Base-by-base conservation (phyloP, 1,284 basidiomycete species). In the Xerocomus amazonicus region DNA sequence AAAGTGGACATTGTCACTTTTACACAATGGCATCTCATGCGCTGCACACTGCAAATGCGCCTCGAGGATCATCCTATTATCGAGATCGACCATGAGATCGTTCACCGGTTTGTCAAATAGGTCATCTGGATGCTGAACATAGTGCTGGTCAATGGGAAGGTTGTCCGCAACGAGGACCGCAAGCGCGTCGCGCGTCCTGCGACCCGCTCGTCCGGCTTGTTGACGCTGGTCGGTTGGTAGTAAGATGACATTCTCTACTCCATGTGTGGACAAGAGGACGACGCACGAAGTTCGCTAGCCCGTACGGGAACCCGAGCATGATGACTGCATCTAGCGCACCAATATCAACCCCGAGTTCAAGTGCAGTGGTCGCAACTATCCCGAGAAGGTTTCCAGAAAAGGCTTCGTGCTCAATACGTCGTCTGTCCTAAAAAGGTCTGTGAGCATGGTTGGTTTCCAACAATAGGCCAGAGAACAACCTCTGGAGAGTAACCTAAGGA, bases 281-380 rank as follows among this genome's bases (percentile, higher is more conserved):
- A 29, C 80, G 60, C 50, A 90, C 88, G 54, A 90, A 84, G 59
- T 85, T 90, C 1, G 89, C 84, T 43, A 92, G 71, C 50, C 78
- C 84, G 48, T 83, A 78, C 0, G 92, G 92, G 62, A 95, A 93
- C 1, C 91, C 91, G 17, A 94, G 79, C 80, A 93, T 90, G 52
- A 96, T 81, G 31, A 96, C 92, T 1, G 89, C 90, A 63, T 96
- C 93, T 29, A 96, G 70, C 17, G 80, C 81, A 13, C 92, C 93
- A 38, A 96, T 95, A 61, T 96, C 92, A 28, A 96, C 88, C 32
- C 93, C 92, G 1, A 96, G 79, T 66, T 96, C 93, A 12, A 96
- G 76, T 0, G 92, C 93, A 53, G 92, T 93, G 0, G 92, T 96
- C 0, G 92, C 90, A n/a, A 96, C 78, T 40, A 96, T 89, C 6